Base-by-base conservation (phyloP, 2,329 filamentous ascomycete genomes). In the Fusarium sp. region DNA sequence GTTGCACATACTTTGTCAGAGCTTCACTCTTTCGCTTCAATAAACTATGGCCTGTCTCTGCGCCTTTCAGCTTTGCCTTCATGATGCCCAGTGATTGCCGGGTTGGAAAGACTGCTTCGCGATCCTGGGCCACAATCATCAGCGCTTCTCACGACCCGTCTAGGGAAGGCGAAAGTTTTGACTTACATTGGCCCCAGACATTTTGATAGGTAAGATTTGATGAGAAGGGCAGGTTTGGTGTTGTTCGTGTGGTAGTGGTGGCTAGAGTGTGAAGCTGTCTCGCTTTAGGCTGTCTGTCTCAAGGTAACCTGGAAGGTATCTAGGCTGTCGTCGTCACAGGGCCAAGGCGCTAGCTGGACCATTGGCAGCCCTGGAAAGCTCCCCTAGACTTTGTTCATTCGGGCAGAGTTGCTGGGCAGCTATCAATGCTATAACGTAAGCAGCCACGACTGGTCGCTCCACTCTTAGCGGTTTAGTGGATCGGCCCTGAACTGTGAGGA, bases 11-110 rank as follows among this genome's bases (percentile, higher is more conserved):
- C 94, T 99, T 99, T 75, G 96, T 99, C 73, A 99, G 87, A 78
- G 96, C 96, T 85, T 99, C 96, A 83, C 95, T 98, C 88, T 99
- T 99, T 81, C 96, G 90, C 88, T 99, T 99, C 73, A 99, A 87
- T 82, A 99, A 87, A 83, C 93, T 98, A 86, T 99, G 96, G 55
- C 96, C 96, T 51, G 91, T 94, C 83, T 96, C 93, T 63, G 93
- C 93, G 72, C 93, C 96, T 88, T 98, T 98, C 81, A 99, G 91
- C 88, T 99, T 99, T 76, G 92, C 91, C 86, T 98, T 98, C 96
- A 99, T 99, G 81, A 97, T 85, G 75, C 95, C 95, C 85, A 99
- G 88, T 83, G 95, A 97, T 88, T 99, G 96, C 80, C 96, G 94
- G 82, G 96, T 99, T 80, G 96, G 94, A 85, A 99, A 99, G 85